Percentiles rank a stretch among this genome's conserved stretches.
Evolutionary conservation across 257 asterid species (phyloP).

Genomic region (Nicotiana attenuata): DNA sequence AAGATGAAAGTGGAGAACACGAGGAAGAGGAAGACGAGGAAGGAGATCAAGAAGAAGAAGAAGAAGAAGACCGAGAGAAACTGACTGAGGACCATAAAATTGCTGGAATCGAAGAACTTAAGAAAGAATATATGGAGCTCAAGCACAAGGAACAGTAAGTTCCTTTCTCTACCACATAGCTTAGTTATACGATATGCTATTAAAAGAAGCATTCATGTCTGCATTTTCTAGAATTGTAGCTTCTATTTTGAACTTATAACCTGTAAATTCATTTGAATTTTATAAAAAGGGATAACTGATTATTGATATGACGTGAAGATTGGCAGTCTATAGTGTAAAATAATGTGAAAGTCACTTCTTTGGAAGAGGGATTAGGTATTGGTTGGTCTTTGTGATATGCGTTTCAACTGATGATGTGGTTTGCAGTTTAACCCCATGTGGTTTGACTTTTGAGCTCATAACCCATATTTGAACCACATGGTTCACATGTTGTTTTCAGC

Average conservation of each 20-base stretch:
- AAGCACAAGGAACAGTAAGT: slow-evolving; percentile 67
- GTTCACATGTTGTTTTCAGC: too few species aligned
- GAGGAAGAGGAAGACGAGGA: slow-evolving; percentile 19
- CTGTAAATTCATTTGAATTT: neutral
- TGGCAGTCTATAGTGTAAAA: too few species aligned
- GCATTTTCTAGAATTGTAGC: neutral
- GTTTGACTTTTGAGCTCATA: too few species aligned
- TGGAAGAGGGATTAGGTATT: too few species aligned
- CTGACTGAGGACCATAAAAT: slow-evolving; percentile 31
- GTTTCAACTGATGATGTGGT: too few species aligned
- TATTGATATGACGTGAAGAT: too few species aligned
- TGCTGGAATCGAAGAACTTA: slow-evolving; percentile 66
- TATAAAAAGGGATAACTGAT: too few species aligned
- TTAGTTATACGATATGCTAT: neutral
- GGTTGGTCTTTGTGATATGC: too few species aligned
- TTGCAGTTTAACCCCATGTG: too few species aligned
- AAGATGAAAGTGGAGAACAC: slow-evolving; percentile 21
- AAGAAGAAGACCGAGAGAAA: slow-evolving; percentile 14
- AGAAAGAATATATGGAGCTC: slow-evolving; percentile 62
- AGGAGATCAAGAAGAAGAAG: slow-evolving; percentile 17
- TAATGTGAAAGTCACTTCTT: too few species aligned
- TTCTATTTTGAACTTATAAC: neutral
- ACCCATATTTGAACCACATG: too few species aligned
- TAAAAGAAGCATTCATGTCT: neutral
- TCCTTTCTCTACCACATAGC: slow-evolving; percentile 1